phyloP scores from a whole-genome alignment of 306 rosid genomes.

The Betula pendula region DNA sequence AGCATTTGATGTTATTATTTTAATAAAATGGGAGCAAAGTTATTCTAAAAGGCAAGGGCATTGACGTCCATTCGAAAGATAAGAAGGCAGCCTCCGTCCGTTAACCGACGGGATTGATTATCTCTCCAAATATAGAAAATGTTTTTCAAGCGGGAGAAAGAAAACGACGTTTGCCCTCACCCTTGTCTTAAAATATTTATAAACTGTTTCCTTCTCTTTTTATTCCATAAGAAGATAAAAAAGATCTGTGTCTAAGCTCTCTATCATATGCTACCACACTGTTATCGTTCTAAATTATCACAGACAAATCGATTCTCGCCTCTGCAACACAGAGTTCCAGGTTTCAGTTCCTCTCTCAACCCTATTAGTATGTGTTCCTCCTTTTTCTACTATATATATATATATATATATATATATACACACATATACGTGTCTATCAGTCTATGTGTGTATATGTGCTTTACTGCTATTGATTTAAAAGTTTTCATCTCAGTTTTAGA shows the following conservation, averaged over 20 bases:
- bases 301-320: neutral
- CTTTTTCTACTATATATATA: neutral
- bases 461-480: neutral
- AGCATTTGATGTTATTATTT: no score
- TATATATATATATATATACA: neutral
- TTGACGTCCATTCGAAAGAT: neutral
- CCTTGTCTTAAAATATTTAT: neutral
- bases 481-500: neutral
- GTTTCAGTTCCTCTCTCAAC: neutral
- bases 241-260: neutral
- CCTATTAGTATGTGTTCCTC: no score
- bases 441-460: neutral
- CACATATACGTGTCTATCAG: neutral
- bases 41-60: neutral
- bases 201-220: neutral
- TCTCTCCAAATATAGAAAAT: neutral
- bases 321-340: neutral
- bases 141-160: neutral
- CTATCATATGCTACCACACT: neutral
- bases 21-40: no score
- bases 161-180: constrained; percentile 15
- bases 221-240: neutral
- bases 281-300: neutral
- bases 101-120: constrained; percentile 12
- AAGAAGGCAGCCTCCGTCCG: neutral